These are phyloP conservation scores for Phytophthora litchii DNA, from an alignment of 352 stramenopile genomes.

Conservation along the genomic window DNA sequence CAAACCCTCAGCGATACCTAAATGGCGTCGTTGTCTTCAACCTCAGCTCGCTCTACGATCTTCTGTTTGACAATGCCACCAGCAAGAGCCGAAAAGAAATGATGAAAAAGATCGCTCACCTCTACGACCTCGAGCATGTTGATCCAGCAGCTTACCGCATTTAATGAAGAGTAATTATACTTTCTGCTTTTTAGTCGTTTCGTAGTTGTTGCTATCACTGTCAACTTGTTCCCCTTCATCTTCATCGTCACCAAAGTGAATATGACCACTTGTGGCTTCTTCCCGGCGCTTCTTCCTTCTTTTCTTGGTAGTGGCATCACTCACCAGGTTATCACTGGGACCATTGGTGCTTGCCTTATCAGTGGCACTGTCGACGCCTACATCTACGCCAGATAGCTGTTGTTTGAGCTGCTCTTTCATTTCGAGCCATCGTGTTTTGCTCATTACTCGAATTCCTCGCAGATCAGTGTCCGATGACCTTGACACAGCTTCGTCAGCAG, in stretches of 20 bases:
- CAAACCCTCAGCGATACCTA: slow-evolving; percentile 71
- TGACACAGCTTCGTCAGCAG: slow-evolving; percentile 35
- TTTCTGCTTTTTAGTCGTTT: slow-evolving; percentile 35
- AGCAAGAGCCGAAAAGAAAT: slow-evolving; percentile 84
- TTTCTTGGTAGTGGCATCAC: neutral
- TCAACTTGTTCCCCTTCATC: slow-evolving; percentile 16
- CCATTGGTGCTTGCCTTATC: neutral
- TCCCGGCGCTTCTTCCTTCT: slow-evolving; percentile 29
- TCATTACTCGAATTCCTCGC: slow-evolving; percentile 56
- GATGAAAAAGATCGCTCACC: slow-evolving; percentile 78
- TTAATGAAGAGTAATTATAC: slow-evolving; percentile 34
- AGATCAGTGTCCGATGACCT: slow-evolving; percentile 28
- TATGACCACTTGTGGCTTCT: slow-evolving; percentile 29
- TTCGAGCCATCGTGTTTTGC: slow-evolving; percentile 58
- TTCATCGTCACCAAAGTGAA: slow-evolving; percentile 48
- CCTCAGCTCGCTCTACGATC: slow-evolving; percentile 82
- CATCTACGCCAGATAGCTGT: slow-evolving; percentile 28
- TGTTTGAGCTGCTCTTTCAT: slow-evolving; percentile 74
- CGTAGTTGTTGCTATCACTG: slow-evolving; percentile 2
- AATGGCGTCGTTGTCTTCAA: slow-evolving; percentile 81
- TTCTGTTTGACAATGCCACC: slow-evolving; percentile 76
- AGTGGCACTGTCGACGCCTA: neutral
- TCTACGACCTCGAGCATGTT: slow-evolving; percentile 82
- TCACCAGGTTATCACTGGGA: neutral
- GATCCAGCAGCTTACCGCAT: slow-evolving; percentile 73